Percentiles rank a stretch among this genome's conserved stretches.
phyloP scores from a whole-genome alignment of 805 yeast genomes.

The Saccharomycopsis lassenensis region DNA sequence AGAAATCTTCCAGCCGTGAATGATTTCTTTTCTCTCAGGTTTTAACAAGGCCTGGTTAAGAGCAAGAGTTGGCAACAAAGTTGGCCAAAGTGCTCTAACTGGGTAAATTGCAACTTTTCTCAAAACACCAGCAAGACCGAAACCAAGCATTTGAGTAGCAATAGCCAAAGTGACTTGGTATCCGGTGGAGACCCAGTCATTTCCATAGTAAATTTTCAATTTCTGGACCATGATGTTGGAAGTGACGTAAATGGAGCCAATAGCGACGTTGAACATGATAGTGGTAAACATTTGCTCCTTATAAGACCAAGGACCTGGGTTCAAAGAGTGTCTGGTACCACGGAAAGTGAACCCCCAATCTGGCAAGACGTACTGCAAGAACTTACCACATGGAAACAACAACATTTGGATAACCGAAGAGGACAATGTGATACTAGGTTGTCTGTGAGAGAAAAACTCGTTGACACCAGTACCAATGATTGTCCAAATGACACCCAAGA shows the following conservation, averaged over 20 bases:
- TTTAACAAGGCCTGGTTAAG: conserved; percentile 36
- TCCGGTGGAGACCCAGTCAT: conserved; percentile 30
- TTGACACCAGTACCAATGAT: conserved; percentile 43
- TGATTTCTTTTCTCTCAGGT: conserved; percentile 25
- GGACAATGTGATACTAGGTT: conserved; percentile 36
- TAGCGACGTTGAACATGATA: conserved; percentile 29
- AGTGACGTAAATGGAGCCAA: conserved; percentile 26
- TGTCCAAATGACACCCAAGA: conserved; percentile 34
- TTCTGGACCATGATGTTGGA: conserved; percentile 28
- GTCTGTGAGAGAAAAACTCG: conserved; percentile 46
- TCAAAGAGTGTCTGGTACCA: conserved; percentile 33
- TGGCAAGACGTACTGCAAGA: conserved; percentile 34
- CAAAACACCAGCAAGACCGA: conserved; percentile 56
- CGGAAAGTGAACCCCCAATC: conserved; percentile 30
- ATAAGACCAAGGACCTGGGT: conserved; percentile 54
- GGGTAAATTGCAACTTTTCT: conserved; percentile 48
- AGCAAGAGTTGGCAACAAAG: conserved; percentile 36
- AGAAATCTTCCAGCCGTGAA: conserved; percentile 27
- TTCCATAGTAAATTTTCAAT: conserved; percentile 22
- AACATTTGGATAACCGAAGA: conserved; percentile 37
- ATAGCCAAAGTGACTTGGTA: conserved; percentile 43
- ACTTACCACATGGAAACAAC: conserved; percentile 34
- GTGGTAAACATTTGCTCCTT: conserved; percentile 62
- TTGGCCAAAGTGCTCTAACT: conserved; percentile 43
- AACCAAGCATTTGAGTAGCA: conserved; percentile 53